Evolutionary conservation across 1,284 basidiomycete genomes (phyloP).

Genomic region (Volvariella volvacea): DNA sequence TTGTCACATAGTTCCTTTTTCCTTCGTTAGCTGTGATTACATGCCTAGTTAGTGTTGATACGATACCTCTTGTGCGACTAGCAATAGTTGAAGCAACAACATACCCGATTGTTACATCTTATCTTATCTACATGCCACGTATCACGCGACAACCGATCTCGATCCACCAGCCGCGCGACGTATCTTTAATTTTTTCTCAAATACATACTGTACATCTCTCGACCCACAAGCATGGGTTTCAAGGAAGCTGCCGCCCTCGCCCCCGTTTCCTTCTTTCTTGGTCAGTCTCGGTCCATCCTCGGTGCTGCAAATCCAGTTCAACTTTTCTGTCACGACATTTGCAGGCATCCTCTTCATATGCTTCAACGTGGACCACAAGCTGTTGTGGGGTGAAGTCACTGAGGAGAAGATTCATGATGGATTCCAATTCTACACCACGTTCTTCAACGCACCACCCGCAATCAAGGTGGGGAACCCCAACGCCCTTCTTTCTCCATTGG

Average conservation of each 20-base stretch:
- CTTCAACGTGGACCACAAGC: conserved; percentile 78
- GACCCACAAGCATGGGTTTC: conserved; percentile 62
- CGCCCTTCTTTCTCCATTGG: not conserved
- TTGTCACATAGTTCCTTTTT: no score
- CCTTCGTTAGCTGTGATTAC: no score
- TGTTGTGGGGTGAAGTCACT: conserved; percentile 64
- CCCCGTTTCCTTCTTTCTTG: conserved; percentile 80
- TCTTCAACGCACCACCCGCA: conserved; percentile 84
- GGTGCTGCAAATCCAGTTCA: not conserved
- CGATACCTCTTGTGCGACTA: no score
- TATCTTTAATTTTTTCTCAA: no score
- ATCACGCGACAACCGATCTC: no score
- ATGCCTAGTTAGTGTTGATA: no score
- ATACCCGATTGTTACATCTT: no score
- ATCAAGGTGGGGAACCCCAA: conserved; percentile 58
- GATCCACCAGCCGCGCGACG: no score
- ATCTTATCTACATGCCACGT: no score
- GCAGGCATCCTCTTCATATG: conserved; percentile 84
- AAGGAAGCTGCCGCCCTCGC: conserved; percentile 76
- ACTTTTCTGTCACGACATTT: conserved; percentile 2
- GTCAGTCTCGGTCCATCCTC: conserved; percentile 32
- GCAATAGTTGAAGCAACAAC: no score
- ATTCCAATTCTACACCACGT: conserved; percentile 83
- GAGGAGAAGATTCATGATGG: conserved; percentile 66
- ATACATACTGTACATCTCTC: no score